These are phyloP conservation scores for Sporodiniella umbellata DNA, from an alignment of 371 early-diverging fungal species.

Conservation along the genomic window DNA sequence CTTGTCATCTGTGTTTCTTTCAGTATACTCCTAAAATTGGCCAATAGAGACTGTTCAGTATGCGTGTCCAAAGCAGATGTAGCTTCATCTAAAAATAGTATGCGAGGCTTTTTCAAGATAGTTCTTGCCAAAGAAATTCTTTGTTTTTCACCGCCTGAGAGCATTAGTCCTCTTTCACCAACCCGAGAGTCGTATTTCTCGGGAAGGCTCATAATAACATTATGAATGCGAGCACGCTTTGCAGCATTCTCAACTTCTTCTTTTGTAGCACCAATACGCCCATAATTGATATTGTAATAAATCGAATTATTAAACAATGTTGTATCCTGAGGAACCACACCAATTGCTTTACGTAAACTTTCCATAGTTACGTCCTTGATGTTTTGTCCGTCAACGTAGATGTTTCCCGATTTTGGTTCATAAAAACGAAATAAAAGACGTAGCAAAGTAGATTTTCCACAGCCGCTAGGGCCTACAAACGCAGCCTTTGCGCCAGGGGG, in stretches of 20 bases:
- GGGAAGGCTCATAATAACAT: slow-evolving; percentile 63
- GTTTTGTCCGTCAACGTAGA: slow-evolving; percentile 78
- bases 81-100: slow-evolving; percentile 89
- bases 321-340: slow-evolving; percentile 89
- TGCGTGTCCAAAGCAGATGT: slow-evolving; percentile 91
- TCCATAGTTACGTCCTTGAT: slow-evolving; percentile 66
- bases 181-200: slow-evolving; percentile 88
- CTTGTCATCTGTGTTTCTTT: slow-evolving; percentile 63
- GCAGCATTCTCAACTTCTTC: slow-evolving; percentile 79
- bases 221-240: slow-evolving; percentile 79
- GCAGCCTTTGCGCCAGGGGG: slow-evolving; percentile 89
- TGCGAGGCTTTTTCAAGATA: slow-evolving; percentile 75
- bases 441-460: slow-evolving; percentile 86
- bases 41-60: slow-evolving; percentile 83
- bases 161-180: slow-evolving; percentile 90
- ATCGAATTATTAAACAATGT: slow-evolving; percentile 84
- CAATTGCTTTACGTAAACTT: slow-evolving; percentile 71
- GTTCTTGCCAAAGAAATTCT: slow-evolving; percentile 60
- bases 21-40: slow-evolving; percentile 71
- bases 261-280: slow-evolving; percentile 54
- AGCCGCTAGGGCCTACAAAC: slow-evolving; percentile 95
- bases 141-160: slow-evolving; percentile 96
- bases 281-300: slow-evolving; percentile 81
- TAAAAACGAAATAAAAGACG: slow-evolving; percentile 85
- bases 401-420: slow-evolving; percentile 71